Conservation (phyloP, 2,329 filamentous ascomycete species). For the Atkinsonella texensis region DNA sequence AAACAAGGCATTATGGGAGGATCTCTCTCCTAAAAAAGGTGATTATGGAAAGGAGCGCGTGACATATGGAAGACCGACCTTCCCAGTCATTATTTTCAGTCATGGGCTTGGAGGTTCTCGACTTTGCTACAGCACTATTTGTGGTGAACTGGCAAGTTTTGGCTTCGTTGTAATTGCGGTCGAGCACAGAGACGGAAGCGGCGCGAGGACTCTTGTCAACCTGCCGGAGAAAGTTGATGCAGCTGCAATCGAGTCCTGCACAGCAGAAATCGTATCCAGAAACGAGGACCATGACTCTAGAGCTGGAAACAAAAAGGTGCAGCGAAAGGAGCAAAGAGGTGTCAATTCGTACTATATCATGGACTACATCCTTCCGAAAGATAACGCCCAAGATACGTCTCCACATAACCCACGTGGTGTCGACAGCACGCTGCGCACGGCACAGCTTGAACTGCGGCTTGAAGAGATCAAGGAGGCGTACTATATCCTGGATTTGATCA, state of each 20-base stretch:
- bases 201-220: slow-evolving; percentile 49
- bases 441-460: slow-evolving; percentile 50
- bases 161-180: slow-evolving; percentile 53
- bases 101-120: slow-evolving; percentile 53
- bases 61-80: slow-evolving; percentile 29
- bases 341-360: slow-evolving; percentile 32
- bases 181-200: slow-evolving; percentile 54
- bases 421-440: slow-evolving; percentile 44
- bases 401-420: slow-evolving; percentile 47
- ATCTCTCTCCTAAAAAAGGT: slow-evolving; percentile 18
- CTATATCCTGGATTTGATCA: slow-evolving; percentile 41
- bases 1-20: slow-evolving; percentile 22
- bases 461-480: slow-evolving; percentile 55
- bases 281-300: slow-evolving; percentile 10
- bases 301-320: slow-evolving; percentile 21
- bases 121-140: slow-evolving; percentile 50
- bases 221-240: slow-evolving; percentile 30
- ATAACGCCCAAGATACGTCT: slow-evolving; percentile 35
- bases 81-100: slow-evolving; percentile 53
- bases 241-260: slow-evolving; percentile 17
- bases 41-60: slow-evolving; percentile 10
- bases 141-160: slow-evolving; percentile 54
- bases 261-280: slow-evolving; percentile 13
- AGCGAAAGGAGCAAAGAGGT: slow-evolving; percentile 15
- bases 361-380: slow-evolving; percentile 52